A percentile compares a stretch with the other conserved stretches of the same genome.
These are phyloP conservation scores for Tagetes patula DNA, from an alignment of 129 eudicot genomes.

Conservation along the genomic window DNA sequence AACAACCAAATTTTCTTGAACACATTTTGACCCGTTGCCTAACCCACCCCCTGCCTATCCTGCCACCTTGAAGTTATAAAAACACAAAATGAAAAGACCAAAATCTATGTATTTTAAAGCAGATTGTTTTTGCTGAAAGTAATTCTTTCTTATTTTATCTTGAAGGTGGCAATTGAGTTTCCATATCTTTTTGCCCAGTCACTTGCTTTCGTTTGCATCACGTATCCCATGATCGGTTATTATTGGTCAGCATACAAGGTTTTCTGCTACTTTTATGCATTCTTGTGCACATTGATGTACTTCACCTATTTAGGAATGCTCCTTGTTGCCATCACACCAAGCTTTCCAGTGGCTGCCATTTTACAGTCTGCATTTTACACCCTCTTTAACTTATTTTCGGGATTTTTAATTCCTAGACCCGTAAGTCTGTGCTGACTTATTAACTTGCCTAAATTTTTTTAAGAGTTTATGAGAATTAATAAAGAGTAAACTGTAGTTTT, in stretches of 20 bases:
- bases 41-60: not conserved
- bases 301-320: slow-evolving; percentile 34
- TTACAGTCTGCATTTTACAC: slow-evolving; percentile 44
- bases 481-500: too few species aligned
- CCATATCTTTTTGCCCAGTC: slow-evolving; percentile 36
- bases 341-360: slow-evolving; percentile 49
- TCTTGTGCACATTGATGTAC: slow-evolving; percentile 33
- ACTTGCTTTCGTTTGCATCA: slow-evolving; percentile 25
- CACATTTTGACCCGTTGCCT: not conserved
- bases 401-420: slow-evolving; percentile 50
- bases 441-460: not conserved
- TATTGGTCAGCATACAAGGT: slow-evolving; percentile 31
- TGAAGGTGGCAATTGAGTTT: slow-evolving; percentile 32
- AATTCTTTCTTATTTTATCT: not conserved
- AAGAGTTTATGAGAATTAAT: too few species aligned
- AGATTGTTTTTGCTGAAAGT: not conserved
- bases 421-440: slow-evolving; percentile 29
- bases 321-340: slow-evolving; percentile 42
- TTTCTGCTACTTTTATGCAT: slow-evolving; percentile 39
- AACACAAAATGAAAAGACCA: not conserved
- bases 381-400: slow-evolving; percentile 45
- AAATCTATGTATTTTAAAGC: slow-evolving; percentile 4
- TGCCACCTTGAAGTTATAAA: not conserved
- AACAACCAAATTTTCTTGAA: not conserved
- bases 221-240: slow-evolving; percentile 36